These are phyloP conservation scores for Penicillium pancosmium DNA, from an alignment of 495 filamentous ascomycete species.

Conservation along the genomic window DNA sequence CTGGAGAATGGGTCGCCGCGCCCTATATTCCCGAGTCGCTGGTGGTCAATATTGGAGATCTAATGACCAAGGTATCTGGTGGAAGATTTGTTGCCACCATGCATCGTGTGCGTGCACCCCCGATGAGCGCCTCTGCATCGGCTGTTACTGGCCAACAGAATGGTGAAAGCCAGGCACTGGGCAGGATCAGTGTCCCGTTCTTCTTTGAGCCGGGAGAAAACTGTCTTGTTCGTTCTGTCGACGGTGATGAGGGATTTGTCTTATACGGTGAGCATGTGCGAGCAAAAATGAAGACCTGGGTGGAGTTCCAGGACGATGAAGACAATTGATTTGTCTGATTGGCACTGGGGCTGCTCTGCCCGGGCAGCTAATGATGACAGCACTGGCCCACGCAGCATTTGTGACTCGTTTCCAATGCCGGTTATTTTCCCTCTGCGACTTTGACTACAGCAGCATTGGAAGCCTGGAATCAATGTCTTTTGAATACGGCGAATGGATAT, in stretches of 20 bases:
- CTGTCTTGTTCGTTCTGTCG: slow-evolving; percentile 41
- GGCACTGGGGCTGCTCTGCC: not conserved
- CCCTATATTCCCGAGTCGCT: slow-evolving; percentile 47
- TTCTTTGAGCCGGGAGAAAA: slow-evolving; percentile 52
- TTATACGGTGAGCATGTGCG: slow-evolving; percentile 49
- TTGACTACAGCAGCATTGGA: not conserved
- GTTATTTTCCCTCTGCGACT: not conserved
- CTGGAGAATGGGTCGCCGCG: slow-evolving; percentile 45
- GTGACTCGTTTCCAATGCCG: not conserved
- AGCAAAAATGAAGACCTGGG: slow-evolving; percentile 51
- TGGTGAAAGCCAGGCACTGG: slow-evolving; percentile 22
- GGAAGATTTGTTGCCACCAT: slow-evolving; percentile 52
- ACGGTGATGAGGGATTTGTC: slow-evolving; percentile 34
- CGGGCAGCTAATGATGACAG: not conserved
- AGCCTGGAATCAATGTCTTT: not conserved
- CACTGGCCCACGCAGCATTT: not conserved
- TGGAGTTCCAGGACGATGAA: slow-evolving; percentile 38
- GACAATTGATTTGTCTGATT: slow-evolving; percentile 4
- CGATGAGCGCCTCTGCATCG: slow-evolving; percentile 4
- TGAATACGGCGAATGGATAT: not conserved
- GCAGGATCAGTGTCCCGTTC: slow-evolving; percentile 50
- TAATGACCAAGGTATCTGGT: slow-evolving; percentile 49
- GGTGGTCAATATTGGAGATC: slow-evolving; percentile 56
- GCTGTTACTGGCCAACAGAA: slow-evolving; percentile 6
- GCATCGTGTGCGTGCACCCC: slow-evolving; percentile 45